Conservation (phyloP, 768 basidiomycete species). For the Tulasnella sp. region DNA sequence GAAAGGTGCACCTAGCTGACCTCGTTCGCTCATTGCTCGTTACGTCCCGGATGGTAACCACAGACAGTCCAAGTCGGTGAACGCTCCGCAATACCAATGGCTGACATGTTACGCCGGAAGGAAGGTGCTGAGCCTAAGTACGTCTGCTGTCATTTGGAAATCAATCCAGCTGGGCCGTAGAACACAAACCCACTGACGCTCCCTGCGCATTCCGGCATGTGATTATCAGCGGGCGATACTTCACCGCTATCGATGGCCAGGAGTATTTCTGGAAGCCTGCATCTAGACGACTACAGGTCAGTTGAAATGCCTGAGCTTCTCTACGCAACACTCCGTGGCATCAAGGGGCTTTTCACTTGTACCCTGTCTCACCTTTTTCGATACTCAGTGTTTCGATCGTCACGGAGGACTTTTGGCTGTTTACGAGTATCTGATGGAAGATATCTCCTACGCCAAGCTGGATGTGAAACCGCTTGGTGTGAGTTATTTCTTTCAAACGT, state of each 20-base stretch:
- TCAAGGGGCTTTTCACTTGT: no score
- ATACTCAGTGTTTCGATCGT: conserved; percentile 50
- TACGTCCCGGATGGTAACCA: no score
- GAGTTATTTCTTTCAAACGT: background rate
- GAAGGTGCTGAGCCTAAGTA: background rate
- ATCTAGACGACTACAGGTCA: conserved; percentile 19
- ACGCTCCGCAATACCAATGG: background rate
- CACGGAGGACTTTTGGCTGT: conserved; percentile 45
- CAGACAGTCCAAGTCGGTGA: conserved; percentile 8
- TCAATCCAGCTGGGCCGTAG: no score
- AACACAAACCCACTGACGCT: no score
- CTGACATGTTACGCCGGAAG: conserved; percentile 6
- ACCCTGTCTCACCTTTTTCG: background rate
- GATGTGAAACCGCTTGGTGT: conserved; percentile 30
- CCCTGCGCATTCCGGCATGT: no score
- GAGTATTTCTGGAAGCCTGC: conserved; percentile 64
- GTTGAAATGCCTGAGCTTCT: background rate
- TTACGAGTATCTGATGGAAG: conserved; percentile 60
- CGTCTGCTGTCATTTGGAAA: background rate
- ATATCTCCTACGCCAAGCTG: conserved; percentile 47
- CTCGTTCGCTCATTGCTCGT: no score
- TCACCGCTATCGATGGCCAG: conserved; percentile 54
- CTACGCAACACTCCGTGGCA: no score
- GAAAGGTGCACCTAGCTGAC: no score
- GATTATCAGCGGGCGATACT: conserved; percentile 58